phyloP scores from a whole-genome alignment of 2,329 filamentous ascomycete genomes.

The Pezicula neosporulosa region DNA sequence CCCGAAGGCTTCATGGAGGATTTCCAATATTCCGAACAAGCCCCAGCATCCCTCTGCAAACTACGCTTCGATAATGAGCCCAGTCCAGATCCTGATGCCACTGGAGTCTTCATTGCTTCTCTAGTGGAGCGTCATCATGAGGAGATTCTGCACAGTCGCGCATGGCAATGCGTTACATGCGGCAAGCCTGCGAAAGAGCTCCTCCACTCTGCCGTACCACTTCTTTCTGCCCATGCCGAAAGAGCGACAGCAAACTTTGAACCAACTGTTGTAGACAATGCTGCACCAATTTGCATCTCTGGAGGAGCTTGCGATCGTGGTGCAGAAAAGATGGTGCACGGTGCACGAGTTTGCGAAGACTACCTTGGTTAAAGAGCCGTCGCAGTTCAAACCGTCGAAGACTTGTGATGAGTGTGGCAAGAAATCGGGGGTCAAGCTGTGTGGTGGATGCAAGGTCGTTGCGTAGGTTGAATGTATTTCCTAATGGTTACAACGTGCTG shows the following conservation, averaged over 20 bases:
- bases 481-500: background rate
- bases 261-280: background rate
- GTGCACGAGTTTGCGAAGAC: background rate
- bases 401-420: background rate
- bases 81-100: background rate
- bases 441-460: background rate
- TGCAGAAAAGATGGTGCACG: background rate
- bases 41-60: background rate
- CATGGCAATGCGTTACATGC: background rate
- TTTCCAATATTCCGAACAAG: background rate
- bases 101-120: background rate
- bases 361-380: background rate
- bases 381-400: background rate
- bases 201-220: background rate
- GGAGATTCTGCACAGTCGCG: background rate
- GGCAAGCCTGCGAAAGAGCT: background rate
- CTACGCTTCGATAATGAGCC: background rate
- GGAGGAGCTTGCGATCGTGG: background rate
- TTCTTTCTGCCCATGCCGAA: background rate
- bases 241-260: background rate
- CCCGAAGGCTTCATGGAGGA: no score
- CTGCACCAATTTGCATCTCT: background rate
- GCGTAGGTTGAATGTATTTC: background rate
- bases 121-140: background rate
- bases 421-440: background rate